Percentiles rank a stretch among this genome's conserved stretches.
phyloP scores from a whole-genome alignment of 805 yeast genomes.

The Lipomyces starkeyi region DNA sequence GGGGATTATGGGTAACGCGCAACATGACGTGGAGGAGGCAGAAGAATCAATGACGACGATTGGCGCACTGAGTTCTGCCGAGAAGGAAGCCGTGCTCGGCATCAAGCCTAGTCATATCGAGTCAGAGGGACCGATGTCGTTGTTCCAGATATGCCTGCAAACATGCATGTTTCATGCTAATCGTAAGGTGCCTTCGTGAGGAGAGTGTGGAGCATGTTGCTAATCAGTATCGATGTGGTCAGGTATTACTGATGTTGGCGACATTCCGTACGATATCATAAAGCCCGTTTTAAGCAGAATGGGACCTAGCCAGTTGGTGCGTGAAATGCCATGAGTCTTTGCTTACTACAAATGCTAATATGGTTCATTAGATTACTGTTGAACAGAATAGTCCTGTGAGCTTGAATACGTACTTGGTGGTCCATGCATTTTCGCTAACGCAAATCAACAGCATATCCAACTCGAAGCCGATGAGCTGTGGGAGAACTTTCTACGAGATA shows the following conservation, averaged over 20 bases:
- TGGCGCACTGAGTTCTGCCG: conserved; percentile 8
- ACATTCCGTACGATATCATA: conserved; percentile 47
- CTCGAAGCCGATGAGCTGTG: conserved; percentile 46
- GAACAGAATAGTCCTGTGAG: conserved; percentile 37
- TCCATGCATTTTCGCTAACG: not conserved
- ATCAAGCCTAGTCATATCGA: not conserved
- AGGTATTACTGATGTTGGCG: conserved; percentile 50
- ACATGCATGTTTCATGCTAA: conserved; percentile 40
- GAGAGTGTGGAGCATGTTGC: not conserved
- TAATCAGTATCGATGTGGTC: not conserved
- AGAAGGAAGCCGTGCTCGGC: conserved; percentile 2
- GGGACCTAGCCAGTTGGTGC: conserved; percentile 46
- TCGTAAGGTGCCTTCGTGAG: conserved; percentile 32
- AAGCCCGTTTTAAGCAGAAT: conserved; percentile 47
- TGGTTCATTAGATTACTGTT: conserved; percentile 13
- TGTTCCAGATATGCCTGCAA: conserved; percentile 36
- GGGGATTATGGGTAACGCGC: not conserved
- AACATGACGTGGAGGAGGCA: conserved; percentile 4
- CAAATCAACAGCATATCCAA: conserved; percentile 39
- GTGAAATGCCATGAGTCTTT: not conserved
- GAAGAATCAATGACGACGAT: conserved; percentile 3
- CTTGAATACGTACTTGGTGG: not conserved
- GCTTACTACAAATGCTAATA: not conserved
- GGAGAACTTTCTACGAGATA: conserved; percentile 43
- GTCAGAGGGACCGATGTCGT: conserved; percentile 12